A percentile compares a stretch with the other conserved stretches of the same genome.
These are phyloP conservation scores for Suillus alpinus DNA, from an alignment of 768 basidiomycete genomes.

Conservation along the genomic window DNA sequence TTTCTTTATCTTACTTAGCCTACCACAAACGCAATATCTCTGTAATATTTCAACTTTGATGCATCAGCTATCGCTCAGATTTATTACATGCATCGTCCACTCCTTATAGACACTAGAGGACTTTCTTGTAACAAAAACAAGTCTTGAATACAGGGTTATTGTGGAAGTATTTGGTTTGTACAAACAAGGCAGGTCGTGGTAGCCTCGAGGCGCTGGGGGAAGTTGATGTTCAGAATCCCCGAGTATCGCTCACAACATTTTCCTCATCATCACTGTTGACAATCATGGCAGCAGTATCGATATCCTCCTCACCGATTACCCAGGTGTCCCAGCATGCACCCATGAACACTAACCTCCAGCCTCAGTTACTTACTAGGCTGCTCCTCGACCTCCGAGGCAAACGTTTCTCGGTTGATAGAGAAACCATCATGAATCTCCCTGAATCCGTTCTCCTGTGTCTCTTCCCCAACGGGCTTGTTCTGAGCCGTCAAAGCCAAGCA, in stretches of 20 bases:
- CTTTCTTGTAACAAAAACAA: not conserved
- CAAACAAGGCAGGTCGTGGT: constrained; percentile 24
- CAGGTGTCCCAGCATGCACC: constrained; percentile 57
- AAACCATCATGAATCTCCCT: constrained; percentile 97
- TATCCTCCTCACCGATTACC: constrained; percentile 55
- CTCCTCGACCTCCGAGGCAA: constrained; percentile 88
- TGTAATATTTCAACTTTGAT: constrained; percentile 4
- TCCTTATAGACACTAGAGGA: not conserved
- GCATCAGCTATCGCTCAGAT: not conserved
- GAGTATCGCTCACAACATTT: constrained; percentile 12
- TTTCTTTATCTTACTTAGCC: constrained; percentile 3
- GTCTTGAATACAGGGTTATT: not conserved
- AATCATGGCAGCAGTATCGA: constrained; percentile 35
- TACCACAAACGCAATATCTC: not conserved
- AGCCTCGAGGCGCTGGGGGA: constrained; percentile 29
- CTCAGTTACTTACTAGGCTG: constrained; percentile 84
- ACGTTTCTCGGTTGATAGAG: constrained; percentile 93
- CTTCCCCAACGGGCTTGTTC: constrained; percentile 95
- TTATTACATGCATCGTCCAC: not conserved
- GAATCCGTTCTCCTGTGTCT: constrained; percentile 95
- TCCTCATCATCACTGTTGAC: constrained; percentile 15
- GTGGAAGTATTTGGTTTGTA: constrained; percentile 24
- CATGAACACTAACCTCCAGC: constrained; percentile 70
- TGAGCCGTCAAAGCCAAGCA: constrained; percentile 81
- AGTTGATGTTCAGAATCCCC: constrained; percentile 16